Conservation (phyloP, 179 eudicot species). For the Nepenthes alata region DNA sequence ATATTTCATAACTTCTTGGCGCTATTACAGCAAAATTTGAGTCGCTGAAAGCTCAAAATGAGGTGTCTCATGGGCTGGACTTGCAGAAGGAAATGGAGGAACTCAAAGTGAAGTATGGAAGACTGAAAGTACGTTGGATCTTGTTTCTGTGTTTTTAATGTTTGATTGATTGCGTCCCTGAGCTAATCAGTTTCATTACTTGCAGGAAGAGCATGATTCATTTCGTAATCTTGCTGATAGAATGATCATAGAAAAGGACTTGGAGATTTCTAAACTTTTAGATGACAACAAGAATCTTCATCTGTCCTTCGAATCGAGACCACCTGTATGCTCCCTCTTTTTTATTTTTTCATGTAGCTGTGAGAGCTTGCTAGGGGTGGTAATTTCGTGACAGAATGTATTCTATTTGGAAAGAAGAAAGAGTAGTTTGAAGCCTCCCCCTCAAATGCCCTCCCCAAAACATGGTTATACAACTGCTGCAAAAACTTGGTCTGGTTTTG, state of each 20-base stretch:
- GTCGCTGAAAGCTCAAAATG: constrained; percentile 46
- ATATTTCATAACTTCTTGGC: background rate
- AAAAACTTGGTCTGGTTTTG: background rate
- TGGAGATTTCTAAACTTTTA: constrained; percentile 75
- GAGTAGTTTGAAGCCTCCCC: too few relatives aligned
- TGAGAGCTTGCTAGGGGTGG: too few relatives aligned
- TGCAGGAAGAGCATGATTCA: constrained; percentile 88
- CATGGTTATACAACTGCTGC: too few relatives aligned
- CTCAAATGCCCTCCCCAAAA: too few relatives aligned
- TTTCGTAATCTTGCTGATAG: constrained; percentile 92
- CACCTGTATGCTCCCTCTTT: constrained; percentile 27
- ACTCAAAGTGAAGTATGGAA: constrained; percentile 40
- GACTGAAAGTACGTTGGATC: constrained; percentile 46
- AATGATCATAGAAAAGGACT: constrained; percentile 91
- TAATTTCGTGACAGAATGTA: too few relatives aligned
- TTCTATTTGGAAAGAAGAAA: too few relatives aligned
- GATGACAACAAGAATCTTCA: constrained; percentile 60
- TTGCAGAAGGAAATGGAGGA: constrained; percentile 53
- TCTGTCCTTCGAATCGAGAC: constrained; percentile 40
- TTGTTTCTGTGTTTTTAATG: constrained; percentile 8
- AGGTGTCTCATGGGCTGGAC: constrained; percentile 36
- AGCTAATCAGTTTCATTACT: constrained; percentile 13
- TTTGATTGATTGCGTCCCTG: constrained; percentile 2
- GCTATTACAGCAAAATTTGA: constrained; percentile 65
- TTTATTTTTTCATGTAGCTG: background rate